Evolutionary conservation across 495 filamentous ascomycete species (phyloP).

Genomic region (Tuber brumale): DNA sequence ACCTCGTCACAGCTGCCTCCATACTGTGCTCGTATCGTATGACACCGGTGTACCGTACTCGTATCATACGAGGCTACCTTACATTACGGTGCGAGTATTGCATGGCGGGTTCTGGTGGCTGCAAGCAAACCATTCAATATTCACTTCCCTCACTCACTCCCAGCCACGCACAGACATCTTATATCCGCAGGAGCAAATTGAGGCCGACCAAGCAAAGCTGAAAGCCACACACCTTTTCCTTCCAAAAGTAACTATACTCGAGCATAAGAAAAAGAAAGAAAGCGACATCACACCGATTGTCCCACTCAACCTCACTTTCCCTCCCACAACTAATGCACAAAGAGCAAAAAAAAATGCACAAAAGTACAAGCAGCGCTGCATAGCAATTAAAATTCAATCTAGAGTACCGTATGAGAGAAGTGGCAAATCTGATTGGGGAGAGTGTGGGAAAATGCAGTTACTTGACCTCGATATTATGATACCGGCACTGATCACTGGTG

Average conservation of each 20-base stretch:
- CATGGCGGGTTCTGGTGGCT: not conserved
- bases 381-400: not conserved
- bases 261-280: not conserved
- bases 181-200: not conserved
- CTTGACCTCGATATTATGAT: not conserved
- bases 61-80: not conserved
- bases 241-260: not conserved
- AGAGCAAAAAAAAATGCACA: not conserved
- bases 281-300: not conserved
- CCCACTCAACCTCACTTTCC: not conserved
- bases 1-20: not conserved
- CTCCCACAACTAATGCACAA: not conserved
- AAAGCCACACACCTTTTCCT: not conserved
- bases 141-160: not conserved
- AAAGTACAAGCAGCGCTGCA: not conserved
- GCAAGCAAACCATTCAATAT: not conserved
- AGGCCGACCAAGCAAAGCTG: not conserved
- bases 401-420: not conserved
- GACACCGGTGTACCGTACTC: not conserved
- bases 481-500: not conserved
- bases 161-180: slow-evolving; percentile 2
- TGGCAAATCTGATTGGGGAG: not conserved
- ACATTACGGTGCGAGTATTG: not conserved
- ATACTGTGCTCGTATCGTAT: not conserved
- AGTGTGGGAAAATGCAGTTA: not conserved